Conservation (phyloP, 2,329 filamentous ascomycete genomes). For the Graphilbum fragrans region DNA sequence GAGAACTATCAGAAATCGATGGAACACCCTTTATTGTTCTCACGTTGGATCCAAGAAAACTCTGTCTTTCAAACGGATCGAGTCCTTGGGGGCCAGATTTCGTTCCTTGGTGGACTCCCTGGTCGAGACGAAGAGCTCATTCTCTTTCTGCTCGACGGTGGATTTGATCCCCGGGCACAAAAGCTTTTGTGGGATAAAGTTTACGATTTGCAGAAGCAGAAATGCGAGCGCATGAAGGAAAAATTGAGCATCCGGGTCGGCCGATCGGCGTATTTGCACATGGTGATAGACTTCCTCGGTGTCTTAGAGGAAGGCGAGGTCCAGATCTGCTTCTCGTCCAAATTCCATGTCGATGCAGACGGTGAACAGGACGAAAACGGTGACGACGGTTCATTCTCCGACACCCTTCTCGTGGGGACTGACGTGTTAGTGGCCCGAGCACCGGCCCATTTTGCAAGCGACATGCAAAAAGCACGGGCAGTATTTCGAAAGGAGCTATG, state of each 20-base stretch:
- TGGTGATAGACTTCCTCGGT: slow-evolving; percentile 55
- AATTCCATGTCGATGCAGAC: slow-evolving; percentile 39
- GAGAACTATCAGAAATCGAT: slow-evolving; percentile 38
- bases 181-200: slow-evolving; percentile 36
- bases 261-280: slow-evolving; percentile 49
- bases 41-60: slow-evolving; percentile 39
- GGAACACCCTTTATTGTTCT: slow-evolving; percentile 33
- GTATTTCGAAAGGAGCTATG: slow-evolving; percentile 49
- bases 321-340: slow-evolving; percentile 54
- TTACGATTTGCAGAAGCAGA: slow-evolving; percentile 32
- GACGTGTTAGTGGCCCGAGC: slow-evolving; percentile 57
- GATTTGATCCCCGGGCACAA: slow-evolving; percentile 41
- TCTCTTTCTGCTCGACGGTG: slow-evolving; percentile 42
- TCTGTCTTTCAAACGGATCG: slow-evolving; percentile 22
- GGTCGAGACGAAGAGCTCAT: slow-evolving; percentile 35
- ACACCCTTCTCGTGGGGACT: slow-evolving; percentile 39
- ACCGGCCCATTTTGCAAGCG: slow-evolving; percentile 57
- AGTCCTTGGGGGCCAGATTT: slow-evolving; percentile 24
- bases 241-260: slow-evolving; percentile 50
- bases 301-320: slow-evolving; percentile 53
- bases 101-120: slow-evolving; percentile 39
- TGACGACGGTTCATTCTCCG: slow-evolving; percentile 32
- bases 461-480: slow-evolving; percentile 56
- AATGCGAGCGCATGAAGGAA: slow-evolving; percentile 39
- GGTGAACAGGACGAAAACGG: slow-evolving; percentile 28